phyloP scores from a whole-genome alignment of 768 basidiomycete genomes.

The Hortiboletus campestris region DNA sequence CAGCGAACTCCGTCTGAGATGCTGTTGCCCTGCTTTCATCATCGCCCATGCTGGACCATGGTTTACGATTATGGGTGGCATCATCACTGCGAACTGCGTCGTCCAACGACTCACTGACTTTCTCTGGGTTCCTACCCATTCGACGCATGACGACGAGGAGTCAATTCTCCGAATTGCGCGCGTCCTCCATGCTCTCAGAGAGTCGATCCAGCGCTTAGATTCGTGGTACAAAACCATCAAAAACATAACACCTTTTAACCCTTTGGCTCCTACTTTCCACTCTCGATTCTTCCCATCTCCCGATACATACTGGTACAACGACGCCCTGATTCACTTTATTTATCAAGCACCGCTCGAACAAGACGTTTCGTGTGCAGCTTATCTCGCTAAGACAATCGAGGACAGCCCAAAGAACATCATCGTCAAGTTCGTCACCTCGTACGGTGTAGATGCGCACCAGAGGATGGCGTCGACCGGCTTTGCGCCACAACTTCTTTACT shows the following conservation, averaged over 20 bases:
- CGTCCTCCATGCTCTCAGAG: slow-evolving; percentile 22
- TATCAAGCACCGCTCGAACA: slow-evolving; percentile 23
- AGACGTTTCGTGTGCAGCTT: slow-evolving; percentile 21
- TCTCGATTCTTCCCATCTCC: slow-evolving; percentile 25
- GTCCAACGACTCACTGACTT: slow-evolving; percentile 36
- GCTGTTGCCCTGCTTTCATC: slow-evolving; percentile 33
- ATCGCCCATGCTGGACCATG: slow-evolving; percentile 18
- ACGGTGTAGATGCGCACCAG: slow-evolving; percentile 32
- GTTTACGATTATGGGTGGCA: slow-evolving; percentile 33
- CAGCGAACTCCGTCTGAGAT: neutral
- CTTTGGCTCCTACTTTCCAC: neutral
- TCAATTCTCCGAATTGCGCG: slow-evolving; percentile 15
- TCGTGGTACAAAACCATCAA: slow-evolving; percentile 19
- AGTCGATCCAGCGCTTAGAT: slow-evolving; percentile 10
- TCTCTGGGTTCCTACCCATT: slow-evolving; percentile 24
- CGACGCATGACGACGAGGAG: slow-evolving; percentile 16
- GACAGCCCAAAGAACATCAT: slow-evolving; percentile 19
- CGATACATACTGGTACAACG: neutral
- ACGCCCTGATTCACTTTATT: slow-evolving; percentile 8
- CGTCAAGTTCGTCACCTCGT: slow-evolving; percentile 39
- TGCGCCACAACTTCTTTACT: slow-evolving; percentile 35
- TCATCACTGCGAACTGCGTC: slow-evolving; percentile 24
- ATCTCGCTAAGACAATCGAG: slow-evolving; percentile 16
- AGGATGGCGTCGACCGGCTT: slow-evolving; percentile 27
- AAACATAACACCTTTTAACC: neutral